Evolutionary conservation across 495 filamentous ascomycete genomes (phyloP), one percentile per base, ranked within the genome.

Genomic region (Neurospora hispaniola): DNA sequence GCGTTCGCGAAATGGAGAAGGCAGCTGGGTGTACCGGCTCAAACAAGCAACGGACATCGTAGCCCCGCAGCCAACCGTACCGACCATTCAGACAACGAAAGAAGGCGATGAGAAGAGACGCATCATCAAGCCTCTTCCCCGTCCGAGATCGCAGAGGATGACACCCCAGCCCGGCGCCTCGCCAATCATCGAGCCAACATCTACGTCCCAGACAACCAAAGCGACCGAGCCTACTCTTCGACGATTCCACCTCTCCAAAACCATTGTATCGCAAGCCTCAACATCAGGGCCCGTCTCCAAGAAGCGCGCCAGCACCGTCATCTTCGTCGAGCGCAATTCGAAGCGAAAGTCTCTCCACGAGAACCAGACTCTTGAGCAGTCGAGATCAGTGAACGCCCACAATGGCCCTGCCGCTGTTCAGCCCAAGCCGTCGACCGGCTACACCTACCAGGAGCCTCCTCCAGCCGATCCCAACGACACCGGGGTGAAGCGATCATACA

Each of bases 321-420:
- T 86, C 9, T 88, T 88, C 70, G 77, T 88, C 11, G 86, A 88
- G 74, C 80, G 85, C 6, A 80, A 76, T 41, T 76, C 78, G 41
- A 86, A 83, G 78, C 43, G 72, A 10, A 10, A 69, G 18, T 27
- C 69, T 6, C 20, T 9, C 27, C 35, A 9, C 44, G 42, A 23
- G 48, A 48, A 68, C 14, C 27, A 43, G 68, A 8, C 40, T 48
- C 31, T 23, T 5, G 44, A 38, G 35, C 27, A 70, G 4, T 69
- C 66, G 5, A 35, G 42, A n/a, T 48, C 73, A 6, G 12, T 31
- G 16, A 10, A 71, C 8, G 39, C 73, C 8, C 48, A 70, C 23
- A 31, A 40, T 16, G 59, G 59, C 5, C 31, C 73, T 9, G 73
- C 71, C 54, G 44, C 69, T 35, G 40, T 66, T 10, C 59, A 46